Evolutionary conservation across 2,329 filamentous ascomycete genomes (phyloP), one percentile per base, ranked within the genome.

Genomic region (Ceratocystis ficicola): DNA sequence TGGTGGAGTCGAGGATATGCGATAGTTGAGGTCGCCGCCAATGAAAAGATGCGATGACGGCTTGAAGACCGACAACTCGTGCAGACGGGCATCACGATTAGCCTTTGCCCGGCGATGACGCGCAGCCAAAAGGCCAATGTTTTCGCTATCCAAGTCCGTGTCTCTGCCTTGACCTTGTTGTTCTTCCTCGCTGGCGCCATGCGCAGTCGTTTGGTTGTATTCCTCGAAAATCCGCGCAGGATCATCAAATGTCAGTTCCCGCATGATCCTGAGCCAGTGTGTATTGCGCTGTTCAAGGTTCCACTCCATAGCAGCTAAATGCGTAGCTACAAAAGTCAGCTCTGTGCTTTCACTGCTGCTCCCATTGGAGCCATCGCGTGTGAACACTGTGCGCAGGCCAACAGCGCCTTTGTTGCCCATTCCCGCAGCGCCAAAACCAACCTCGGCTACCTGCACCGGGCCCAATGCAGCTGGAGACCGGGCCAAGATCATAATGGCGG

Each of bases 361-460:
- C 59, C 70, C 72, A 66, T 73, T 69, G 5, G 71, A 72, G 25
- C 73, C 73, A 15, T 74, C 72, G 5, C 69, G 72, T 44, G 73
- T 72, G 71, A 89, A 87, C 15, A 84, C 80, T 55, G 94, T 75
- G 44, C 91, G 81, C 68, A 93, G 80, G 0, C 88, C 94, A 0
- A 95, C 88, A 2, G 91, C 93, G 36, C 93, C 94, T 76, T 99
- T 99, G 75, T 96, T 96, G 17, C 91, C 94, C 87, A 96, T 94
- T 62, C 93, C 87, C 67, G 86, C 86, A 0, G 91, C 75, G 0
- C 94, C 94, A 62, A 96, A 88, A 0, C 94, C 92, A 1, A 91
- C 87, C 64, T 88, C 89, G 1, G 88, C 90, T n/a, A 84, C 86
- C 69, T 90, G 83, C n/a, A 94, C 77, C 71, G 83, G 79, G 64